Percentiles rank a stretch among this genome's conserved stretches.
Conservation (phyloP, 163 green algal species). For the Trebouxiophyceae sp. region DNA sequence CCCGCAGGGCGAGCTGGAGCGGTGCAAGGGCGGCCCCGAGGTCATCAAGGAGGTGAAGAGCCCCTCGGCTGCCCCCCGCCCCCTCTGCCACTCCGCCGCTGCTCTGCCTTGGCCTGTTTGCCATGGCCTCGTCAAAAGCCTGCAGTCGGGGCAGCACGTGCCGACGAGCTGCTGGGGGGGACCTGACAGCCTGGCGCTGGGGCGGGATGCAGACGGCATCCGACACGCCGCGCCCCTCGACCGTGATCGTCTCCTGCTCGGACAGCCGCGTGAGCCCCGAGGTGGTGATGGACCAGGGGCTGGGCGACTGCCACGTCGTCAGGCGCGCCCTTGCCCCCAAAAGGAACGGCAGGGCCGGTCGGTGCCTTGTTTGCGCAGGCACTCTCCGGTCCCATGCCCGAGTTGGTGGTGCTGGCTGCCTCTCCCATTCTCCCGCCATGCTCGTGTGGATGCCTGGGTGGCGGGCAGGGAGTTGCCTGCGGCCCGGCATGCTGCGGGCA, state of each 20-base stretch:
- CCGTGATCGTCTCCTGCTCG: conserved; percentile 33
- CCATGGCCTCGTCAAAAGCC: not conserved
- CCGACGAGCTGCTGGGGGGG: too few relatives aligned
- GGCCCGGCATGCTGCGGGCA: not conserved
- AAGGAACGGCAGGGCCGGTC: too few relatives aligned
- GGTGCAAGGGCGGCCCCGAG: not conserved
- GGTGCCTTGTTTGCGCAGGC: too few relatives aligned
- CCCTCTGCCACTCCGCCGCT: not conserved
- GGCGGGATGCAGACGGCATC: not conserved
- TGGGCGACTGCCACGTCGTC: conserved; percentile 38
- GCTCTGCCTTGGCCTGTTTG: not conserved
- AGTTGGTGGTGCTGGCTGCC: too few relatives aligned
- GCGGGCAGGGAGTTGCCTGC: not conserved
- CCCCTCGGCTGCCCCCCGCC: not conserved
- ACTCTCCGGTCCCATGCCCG: too few relatives aligned
- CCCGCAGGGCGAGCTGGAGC: conserved; percentile 2
- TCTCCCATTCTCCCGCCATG: too few relatives aligned
- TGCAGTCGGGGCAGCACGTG: too few relatives aligned
- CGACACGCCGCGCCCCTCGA: conserved; percentile 13
- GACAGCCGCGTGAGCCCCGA: conserved; percentile 39
- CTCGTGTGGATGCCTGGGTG: too few relatives aligned
- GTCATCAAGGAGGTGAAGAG: not conserved
- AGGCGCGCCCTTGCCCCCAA: conserved; percentile 2
- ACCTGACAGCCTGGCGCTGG: not conserved
- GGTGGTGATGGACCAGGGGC: conserved; percentile 38